Conservation (phyloP, 495 filamentous ascomycete genomes). For the Niebla homalea region DNA sequence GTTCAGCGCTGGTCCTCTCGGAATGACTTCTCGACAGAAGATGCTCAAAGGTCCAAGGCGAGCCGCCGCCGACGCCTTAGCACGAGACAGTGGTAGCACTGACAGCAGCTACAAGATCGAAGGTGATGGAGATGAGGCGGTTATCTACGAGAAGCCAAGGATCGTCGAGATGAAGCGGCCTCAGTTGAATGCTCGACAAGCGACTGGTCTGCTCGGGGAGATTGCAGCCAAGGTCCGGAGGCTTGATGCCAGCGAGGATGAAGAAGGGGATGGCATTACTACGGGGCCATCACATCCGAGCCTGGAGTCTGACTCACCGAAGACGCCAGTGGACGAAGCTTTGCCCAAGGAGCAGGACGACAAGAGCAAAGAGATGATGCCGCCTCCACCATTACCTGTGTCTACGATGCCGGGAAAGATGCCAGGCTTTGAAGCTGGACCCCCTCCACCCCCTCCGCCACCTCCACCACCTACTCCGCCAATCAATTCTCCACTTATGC, state of each 20-base stretch:
- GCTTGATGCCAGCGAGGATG: conserved; percentile 60
- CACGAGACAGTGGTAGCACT: conserved; percentile 21
- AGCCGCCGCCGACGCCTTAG: conserved; percentile 24
- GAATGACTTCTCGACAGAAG: conserved; percentile 50
- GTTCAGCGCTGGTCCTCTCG: conserved; percentile 45
- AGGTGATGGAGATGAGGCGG: conserved; percentile 34
- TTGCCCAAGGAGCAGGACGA: conserved; percentile 21
- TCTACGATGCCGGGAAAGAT: conserved; percentile 30
- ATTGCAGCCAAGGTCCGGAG: conserved; percentile 64
- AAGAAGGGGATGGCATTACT: conserved; percentile 56
- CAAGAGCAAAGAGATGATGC: conserved; percentile 17
- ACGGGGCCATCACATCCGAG: conserved; percentile 68
- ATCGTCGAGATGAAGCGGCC: conserved; percentile 57
- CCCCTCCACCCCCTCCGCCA: conserved; percentile 37
- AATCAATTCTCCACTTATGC: conserved; percentile 23
- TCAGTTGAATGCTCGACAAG: conserved; percentile 59
- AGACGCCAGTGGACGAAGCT: conserved; percentile 53
- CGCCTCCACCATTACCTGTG: conserved; percentile 29
- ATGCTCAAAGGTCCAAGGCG: conserved; percentile 44
- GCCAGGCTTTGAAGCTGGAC: conserved; percentile 32
- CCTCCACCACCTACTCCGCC: conserved; percentile 39
- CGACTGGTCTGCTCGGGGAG: conserved; percentile 64
- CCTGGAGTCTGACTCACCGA: conserved; percentile 54
- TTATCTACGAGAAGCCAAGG: conserved; percentile 52
- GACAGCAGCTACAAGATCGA: conserved; percentile 27